Evolutionary conservation across 768 basidiomycete genomes (phyloP).

Genomic region (Xerocomellus chrysenteron): DNA sequence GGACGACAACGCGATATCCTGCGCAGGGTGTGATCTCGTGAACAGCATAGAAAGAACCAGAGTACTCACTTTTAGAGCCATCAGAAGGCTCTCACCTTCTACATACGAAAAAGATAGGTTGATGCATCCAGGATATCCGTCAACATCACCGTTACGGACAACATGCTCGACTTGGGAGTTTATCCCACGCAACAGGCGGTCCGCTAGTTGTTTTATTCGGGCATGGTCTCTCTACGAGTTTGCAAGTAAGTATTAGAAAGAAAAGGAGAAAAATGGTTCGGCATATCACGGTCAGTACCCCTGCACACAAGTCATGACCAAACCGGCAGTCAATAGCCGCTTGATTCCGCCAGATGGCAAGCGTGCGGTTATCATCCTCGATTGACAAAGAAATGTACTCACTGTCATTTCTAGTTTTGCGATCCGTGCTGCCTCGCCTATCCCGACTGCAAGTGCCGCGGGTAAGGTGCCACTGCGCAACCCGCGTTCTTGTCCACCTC

Average conservation of each 20-base stretch:
- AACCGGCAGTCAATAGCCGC: constrained; percentile 51
- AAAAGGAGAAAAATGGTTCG: neutral
- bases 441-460: constrained; percentile 81
- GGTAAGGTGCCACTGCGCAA: constrained; percentile 93
- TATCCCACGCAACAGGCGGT: constrained; percentile 80
- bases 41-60: neutral
- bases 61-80: constrained; percentile 85
- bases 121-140: constrained; percentile 94
- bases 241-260: neutral
- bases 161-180: constrained; percentile 85
- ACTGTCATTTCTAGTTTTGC: constrained; percentile 92
- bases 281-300: constrained; percentile 71
- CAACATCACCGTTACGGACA: constrained; percentile 87
- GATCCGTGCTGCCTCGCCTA: constrained; percentile 93
- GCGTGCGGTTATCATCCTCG: constrained; percentile 51
- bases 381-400: constrained; percentile 41
- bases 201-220: constrained; percentile 69
- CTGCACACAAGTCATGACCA: constrained; percentile 81
- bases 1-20: constrained; percentile 97
- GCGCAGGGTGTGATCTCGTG: neutral
- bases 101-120: constrained; percentile 96
- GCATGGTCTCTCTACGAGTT: constrained; percentile 69
- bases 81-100: constrained; percentile 94
- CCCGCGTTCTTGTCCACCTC: constrained; percentile 97
- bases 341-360: constrained; percentile 36